phyloP scores from a whole-genome alignment of 2,329 filamentous ascomycete species.

The Blastomyces emzantsi region DNA sequence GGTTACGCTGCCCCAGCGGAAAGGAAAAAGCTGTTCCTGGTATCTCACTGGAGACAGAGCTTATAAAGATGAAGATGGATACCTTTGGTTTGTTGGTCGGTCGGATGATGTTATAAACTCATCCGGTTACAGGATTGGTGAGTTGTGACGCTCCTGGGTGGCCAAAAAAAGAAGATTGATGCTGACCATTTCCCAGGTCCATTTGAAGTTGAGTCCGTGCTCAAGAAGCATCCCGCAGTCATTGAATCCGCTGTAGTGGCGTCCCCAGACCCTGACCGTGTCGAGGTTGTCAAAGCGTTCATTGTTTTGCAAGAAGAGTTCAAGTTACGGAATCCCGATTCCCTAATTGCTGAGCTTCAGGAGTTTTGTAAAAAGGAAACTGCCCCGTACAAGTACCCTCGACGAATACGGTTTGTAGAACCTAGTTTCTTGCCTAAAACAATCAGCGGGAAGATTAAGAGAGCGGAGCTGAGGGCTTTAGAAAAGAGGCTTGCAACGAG shows the following conservation, averaged over 20 bases:
- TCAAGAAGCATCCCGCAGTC: conserved; percentile 33
- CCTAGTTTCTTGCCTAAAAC: conserved; percentile 33
- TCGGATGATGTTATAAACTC: conserved; percentile 36
- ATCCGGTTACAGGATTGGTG: conserved; percentile 31
- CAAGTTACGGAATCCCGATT: conserved; percentile 14
- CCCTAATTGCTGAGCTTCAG: conserved; percentile 29
- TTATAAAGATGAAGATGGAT: conserved; percentile 26
- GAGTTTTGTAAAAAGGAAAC: conserved; percentile 35
- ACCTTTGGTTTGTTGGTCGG: conserved; percentile 31
- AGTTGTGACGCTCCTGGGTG: not conserved
- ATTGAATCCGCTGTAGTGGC: conserved; percentile 35
- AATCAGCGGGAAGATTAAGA: conserved; percentile 31
- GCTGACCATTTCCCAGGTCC: conserved; percentile 22
- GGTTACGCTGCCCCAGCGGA: conserved; percentile 9
- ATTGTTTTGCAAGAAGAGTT: conserved; percentile 28
- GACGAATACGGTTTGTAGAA: conserved; percentile 34
- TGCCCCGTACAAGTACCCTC: conserved; percentile 36
- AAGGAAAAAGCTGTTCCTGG: conserved; percentile 17
- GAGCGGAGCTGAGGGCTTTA: conserved; percentile 31
- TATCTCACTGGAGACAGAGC: conserved; percentile 34
- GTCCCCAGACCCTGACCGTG: conserved; percentile 30
- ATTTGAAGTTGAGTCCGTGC: conserved; percentile 36
- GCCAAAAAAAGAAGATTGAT: not conserved
- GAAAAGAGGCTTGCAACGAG: conserved; percentile 24
- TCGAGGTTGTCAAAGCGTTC: conserved; percentile 37